Base-by-base conservation (phyloP, 495 filamentous ascomycete genomes). In the Podospora comata region DNA sequence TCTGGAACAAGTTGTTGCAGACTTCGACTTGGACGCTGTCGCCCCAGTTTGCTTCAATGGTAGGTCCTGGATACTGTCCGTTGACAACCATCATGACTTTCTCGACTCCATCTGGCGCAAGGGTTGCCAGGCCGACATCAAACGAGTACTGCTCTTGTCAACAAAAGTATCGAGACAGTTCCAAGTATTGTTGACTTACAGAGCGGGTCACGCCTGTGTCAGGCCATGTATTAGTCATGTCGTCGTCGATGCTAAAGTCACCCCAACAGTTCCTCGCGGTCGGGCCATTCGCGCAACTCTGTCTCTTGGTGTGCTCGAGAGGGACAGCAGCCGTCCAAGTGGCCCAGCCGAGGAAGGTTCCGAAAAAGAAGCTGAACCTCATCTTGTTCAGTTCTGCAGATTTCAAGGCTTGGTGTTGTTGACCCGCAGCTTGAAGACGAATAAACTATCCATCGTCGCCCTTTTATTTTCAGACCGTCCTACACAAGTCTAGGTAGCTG, bases 11-110 rank as follows among this genome's bases (percentile, higher is more conserved):
- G 30, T 79, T 73, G 67, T 90, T 91, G 23, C 75, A 81, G 5
- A 90, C 84, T 54, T 75, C 81, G 55, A 90, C 78, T 32, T 83
- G 65, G 56, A 90, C 74, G 61, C 76, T 85, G 68, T 90, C 87
- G 5, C 87, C 87, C 83, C 86, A 87, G 65, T 89, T 80, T 1
- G 74, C 74, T 32, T 67, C 59, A 39, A 76, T 71, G 11, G 66
- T 68, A 1, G 74, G 74, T 2, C 75, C 75, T 7, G 73, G 75
- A 32, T 67, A 75, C 28, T 71, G 68, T 16, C 64, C 75, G 60
- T 85, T 84, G 69, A 84, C 74, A 16, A 80, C 73, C 74, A 84
- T 80, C 30, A 78, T 78, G 6, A 56, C 67, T 61, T 77, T 79
- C 13, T 73, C 75, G 0, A 82, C 75, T 9, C 80, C 79, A 67